These are phyloP conservation scores for Tylopilus felleus DNA, from an alignment of 768 basidiomycete species.

Conservation along the genomic window DNA sequence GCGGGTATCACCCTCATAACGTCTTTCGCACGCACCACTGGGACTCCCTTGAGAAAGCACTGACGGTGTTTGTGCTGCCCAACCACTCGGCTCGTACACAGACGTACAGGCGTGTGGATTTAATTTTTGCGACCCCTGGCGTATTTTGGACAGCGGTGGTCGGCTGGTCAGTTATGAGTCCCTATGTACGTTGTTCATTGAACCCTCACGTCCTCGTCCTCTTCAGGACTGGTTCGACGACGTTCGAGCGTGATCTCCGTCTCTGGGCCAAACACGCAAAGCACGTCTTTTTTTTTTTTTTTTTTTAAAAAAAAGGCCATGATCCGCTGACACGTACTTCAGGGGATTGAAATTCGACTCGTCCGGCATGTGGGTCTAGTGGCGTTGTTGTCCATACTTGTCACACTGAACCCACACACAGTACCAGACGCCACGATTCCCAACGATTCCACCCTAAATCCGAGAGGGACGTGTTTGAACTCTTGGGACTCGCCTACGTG, in stretches of 20 bases:
- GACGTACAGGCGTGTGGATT: slow-evolving; percentile 69
- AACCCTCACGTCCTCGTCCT: background rate
- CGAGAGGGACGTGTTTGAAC: slow-evolving; percentile 70
- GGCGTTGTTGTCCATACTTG: background rate
- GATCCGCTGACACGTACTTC: slow-evolving; percentile 1
- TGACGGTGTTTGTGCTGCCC: slow-evolving; percentile 76
- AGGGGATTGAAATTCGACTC: slow-evolving; percentile 86
- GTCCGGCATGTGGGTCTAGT: slow-evolving; percentile 60
- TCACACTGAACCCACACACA: slow-evolving; percentile 1
- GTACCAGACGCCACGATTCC: slow-evolving; percentile 61
- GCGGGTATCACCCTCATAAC: slow-evolving; percentile 55
- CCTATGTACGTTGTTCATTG: background rate
- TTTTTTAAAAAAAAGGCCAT: background rate
- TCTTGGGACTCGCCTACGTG: slow-evolving; percentile 67
- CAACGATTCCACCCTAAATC: slow-evolving; percentile 55
- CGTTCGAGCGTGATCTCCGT: slow-evolving; percentile 86
- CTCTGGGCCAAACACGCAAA: slow-evolving; percentile 63
- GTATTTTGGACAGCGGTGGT: slow-evolving; percentile 87
- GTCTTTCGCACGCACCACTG: slow-evolving; percentile 56
- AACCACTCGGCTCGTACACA: slow-evolving; percentile 31
- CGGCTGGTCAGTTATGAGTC: slow-evolving; percentile 60
- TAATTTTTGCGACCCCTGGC: slow-evolving; percentile 75
- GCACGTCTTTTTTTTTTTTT: slow-evolving; percentile 32
- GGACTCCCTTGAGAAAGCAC: slow-evolving; percentile 81
- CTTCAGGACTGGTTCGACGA: slow-evolving; percentile 78